Conservation (phyloP, 345 rosid species). For the Hevea brasiliensis region DNA sequence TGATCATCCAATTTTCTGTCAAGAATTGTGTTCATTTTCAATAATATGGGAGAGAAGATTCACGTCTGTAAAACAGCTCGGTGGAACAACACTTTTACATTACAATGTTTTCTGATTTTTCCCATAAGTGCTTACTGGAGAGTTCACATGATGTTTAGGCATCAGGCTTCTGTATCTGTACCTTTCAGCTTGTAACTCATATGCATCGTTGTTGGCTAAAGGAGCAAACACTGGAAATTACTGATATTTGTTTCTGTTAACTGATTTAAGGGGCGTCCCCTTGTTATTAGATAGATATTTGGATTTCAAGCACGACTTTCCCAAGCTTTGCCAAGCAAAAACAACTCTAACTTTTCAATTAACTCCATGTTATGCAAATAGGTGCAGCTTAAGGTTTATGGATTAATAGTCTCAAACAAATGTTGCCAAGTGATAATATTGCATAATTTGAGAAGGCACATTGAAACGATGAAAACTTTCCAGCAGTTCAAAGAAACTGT, state of each 20-base stretch:
- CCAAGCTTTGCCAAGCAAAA: neutral
- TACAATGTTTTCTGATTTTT: neutral
- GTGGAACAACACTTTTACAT: neutral
- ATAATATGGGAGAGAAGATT: neutral
- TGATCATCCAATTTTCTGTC: neutral
- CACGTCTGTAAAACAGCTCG: neutral
- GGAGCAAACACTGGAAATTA: neutral
- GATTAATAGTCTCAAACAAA: neutral
- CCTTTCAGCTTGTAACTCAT: neutral
- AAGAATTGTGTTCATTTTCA: neutral
- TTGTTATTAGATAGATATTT: neutral
- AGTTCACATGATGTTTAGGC: neutral
- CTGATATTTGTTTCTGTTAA: neutral
- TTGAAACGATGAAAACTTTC: neutral
- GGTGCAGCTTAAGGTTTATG: neutral
- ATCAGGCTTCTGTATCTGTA: neutral
- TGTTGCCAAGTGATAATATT: neutral
- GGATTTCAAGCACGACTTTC: neutral
- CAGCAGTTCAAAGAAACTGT: neutral
- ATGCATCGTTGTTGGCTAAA: neutral
- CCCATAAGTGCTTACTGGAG: neutral
- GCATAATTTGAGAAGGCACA: neutral
- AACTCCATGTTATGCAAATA: neutral
- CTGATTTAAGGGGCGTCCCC: neutral
- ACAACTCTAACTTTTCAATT: neutral